Base-by-base conservation (phyloP, 305 asterid genomes). In the Solanum hybrid region DNA sequence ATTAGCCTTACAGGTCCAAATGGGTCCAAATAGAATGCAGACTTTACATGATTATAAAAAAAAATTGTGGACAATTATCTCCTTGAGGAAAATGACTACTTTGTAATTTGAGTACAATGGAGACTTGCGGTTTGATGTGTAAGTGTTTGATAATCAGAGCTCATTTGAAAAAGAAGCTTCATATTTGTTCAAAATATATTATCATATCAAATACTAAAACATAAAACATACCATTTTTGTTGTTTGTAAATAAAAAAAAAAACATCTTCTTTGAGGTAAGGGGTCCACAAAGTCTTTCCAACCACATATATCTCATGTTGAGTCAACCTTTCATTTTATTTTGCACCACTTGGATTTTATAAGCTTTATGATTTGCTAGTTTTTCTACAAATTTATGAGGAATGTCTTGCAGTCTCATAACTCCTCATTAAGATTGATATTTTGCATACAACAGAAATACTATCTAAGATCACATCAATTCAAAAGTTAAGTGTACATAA, bases 1-100 rank as follows among this genome's bases (percentile, higher is more conserved):
- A 89, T 92, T 61, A 64, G 83, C 29, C 91, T 93, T 84, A 89
- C 67, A 92, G 94, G 94, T 57, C 95, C 92, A 1, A 90, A 93
- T 29, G 93, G 94, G 28, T 83, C 77, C 4, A n/a, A 18, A 46
- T 93, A 94, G 93, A 86, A 90, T 24, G 92, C 90, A 1, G 92
- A 89, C 51, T 39, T 93, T 69, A 61, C 71, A 61, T 20, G 11
- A 6, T 20, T 2, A 3, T 2, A 2, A 16, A 51, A 6, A 51
- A 1, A 16, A 16, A 3, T 51, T 51, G 67, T 61, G 71, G 26
- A 61, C 10, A 20, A 61, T 2, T 61, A 51, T 51, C 4, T 7
- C 71, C 71, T 20, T 20, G 71, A 61, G 26, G 90, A 92, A 89
- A 88, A 92, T 69, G 93, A 92, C 88, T 78, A 90, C 28, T 91